Evolutionary conservation across 1,139 yeast genomes (phyloP).

Genomic region (Hyphopichia buzzinii): DNA sequence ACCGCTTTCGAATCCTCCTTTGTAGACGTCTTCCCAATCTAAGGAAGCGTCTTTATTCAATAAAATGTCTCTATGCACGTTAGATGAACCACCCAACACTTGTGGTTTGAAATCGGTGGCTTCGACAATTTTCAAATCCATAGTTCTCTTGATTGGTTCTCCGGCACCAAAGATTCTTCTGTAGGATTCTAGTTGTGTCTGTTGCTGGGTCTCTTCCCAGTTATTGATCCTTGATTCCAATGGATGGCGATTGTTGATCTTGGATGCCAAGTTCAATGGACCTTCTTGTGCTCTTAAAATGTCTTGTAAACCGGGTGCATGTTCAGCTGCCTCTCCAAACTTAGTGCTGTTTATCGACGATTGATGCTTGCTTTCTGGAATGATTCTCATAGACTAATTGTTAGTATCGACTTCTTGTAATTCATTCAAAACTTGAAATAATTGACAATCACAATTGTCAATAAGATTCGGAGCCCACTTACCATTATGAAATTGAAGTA

Average conservation of each 20-base stretch:
- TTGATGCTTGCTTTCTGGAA: conserved; percentile 45
- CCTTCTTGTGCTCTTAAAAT: conserved; percentile 57
- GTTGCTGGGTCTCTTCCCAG: conserved; percentile 80
- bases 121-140: conserved; percentile 79
- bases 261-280: conserved; percentile 60
- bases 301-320: conserved; percentile 63
- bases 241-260: conserved; percentile 84
- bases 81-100: conserved; percentile 51
- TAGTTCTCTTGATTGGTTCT: conserved; percentile 85
- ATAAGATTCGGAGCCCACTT: too few relatives aligned
- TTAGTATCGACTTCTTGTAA: conserved; percentile 1
- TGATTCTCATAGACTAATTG: conserved; percentile 44
- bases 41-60: conserved; percentile 69
- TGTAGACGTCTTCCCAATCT: conserved; percentile 94
- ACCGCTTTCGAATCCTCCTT: conserved; percentile 47
- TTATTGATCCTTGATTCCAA: conserved; percentile 68
- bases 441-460: background rate
- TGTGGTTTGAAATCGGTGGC: conserved; percentile 72
- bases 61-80: conserved; percentile 75
- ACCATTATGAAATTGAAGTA: conserved; percentile 4
- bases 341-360: conserved; percentile 45
- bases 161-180: conserved; percentile 89
- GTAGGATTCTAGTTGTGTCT: conserved; percentile 70
- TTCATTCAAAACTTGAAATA: background rate
- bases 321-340: conserved; percentile 53